phyloP scores from a whole-genome alignment of 352 stramenopile species.

The Phytophthora quininea region DNA sequence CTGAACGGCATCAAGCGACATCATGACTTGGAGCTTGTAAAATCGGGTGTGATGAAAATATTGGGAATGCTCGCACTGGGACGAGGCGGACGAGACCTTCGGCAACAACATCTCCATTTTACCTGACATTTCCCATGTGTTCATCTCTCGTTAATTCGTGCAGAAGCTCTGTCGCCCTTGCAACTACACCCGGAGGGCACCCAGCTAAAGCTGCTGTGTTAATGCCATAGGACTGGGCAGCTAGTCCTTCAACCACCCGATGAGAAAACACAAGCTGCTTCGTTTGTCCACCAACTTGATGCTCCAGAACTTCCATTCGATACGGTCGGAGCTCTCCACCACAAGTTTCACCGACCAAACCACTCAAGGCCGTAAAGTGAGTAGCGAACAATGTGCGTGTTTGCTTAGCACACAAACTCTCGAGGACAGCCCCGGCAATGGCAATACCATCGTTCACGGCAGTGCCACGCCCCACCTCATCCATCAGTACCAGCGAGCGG shows the following conservation, averaged over 20 bases:
- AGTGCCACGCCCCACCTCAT: conserved; percentile 87
- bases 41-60: too few relatives aligned
- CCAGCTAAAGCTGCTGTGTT: conserved; percentile 79
- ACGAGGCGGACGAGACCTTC: too few relatives aligned
- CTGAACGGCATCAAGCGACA: background rate
- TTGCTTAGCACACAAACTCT: conserved; percentile 68
- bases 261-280: conserved; percentile 79
- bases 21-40: background rate
- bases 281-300: conserved; percentile 19
- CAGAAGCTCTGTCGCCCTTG: conserved; percentile 57
- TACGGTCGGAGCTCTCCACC: conserved; percentile 53
- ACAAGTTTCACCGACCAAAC: conserved; percentile 42
- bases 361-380: conserved; percentile 77
- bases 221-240: conserved; percentile 78
- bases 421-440: conserved; percentile 81
- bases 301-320: conserved; percentile 74
- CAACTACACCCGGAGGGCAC: conserved; percentile 53
- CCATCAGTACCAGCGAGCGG: conserved; percentile 88
- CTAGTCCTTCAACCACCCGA: conserved; percentile 71
- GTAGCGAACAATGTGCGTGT: conserved; percentile 83
- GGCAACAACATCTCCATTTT: too few relatives aligned
- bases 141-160: too few relatives aligned
- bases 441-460: conserved; percentile 78
- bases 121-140: too few relatives aligned
- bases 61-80: too few relatives aligned